phyloP scores from a whole-genome alignment of 1,284 basidiomycete genomes.

The Trichosporon inkin region DNA sequence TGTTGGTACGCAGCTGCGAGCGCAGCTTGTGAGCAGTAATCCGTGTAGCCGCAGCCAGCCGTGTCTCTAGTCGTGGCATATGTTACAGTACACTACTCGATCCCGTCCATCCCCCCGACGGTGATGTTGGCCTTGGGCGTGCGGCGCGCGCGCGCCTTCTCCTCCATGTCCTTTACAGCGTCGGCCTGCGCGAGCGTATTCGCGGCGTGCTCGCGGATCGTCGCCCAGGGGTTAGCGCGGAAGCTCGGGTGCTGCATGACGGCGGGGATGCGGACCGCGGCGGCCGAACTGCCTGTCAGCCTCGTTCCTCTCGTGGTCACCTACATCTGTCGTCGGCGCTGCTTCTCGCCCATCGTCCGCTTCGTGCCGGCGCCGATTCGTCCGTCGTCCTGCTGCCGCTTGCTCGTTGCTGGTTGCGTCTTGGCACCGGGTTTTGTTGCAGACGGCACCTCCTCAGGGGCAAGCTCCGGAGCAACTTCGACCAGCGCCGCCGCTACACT shows the following conservation, averaged over 20 bases:
- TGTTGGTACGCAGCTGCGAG: no score
- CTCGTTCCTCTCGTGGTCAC: constrained; percentile 15
- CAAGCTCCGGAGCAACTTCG: constrained; percentile 14
- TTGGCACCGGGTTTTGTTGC: neutral
- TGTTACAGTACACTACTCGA: constrained; percentile 14
- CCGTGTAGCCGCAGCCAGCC: no score
- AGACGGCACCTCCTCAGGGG: neutral
- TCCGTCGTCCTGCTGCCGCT: constrained; percentile 23
- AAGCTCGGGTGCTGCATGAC: constrained; percentile 46
- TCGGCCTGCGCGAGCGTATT: constrained; percentile 39
- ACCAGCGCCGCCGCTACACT: constrained; percentile 36
- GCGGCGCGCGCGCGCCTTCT: constrained; percentile 7
- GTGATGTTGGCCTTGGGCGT: constrained; percentile 10
- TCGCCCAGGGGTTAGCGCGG: constrained; percentile 48
- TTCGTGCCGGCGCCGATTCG: constrained; percentile 46
- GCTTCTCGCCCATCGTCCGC: constrained; percentile 43
- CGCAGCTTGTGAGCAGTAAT: no score
- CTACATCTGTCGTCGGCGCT: constrained; percentile 46
- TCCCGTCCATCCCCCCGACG: constrained; percentile 15
- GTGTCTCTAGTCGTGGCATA: no score
- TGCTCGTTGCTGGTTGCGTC: no score
- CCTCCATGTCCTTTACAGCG: constrained; percentile 15
- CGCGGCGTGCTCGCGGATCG: constrained; percentile 46
- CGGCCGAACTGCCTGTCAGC: constrained; percentile 26
- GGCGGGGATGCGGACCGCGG: constrained; percentile 41